These are phyloP conservation scores for Trichoderma simmonsii DNA, from an alignment of 2,329 filamentous ascomycete genomes.

Conservation along the genomic window DNA sequence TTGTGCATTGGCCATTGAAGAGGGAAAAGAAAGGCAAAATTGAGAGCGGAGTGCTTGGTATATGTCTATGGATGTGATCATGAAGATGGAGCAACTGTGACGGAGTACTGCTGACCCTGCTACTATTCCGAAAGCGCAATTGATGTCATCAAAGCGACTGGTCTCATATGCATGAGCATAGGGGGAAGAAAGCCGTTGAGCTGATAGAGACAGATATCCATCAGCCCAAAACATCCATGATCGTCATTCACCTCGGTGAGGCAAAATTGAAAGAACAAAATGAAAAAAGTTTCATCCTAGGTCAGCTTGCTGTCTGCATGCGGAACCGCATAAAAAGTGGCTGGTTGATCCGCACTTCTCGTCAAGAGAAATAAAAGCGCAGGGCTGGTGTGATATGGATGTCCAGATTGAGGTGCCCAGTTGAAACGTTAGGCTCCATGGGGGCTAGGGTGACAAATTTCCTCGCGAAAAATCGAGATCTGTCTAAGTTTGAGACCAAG, in stretches of 20 bases:
- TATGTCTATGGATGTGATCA: neutral
- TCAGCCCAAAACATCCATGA: neutral
- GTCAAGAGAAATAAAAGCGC: neutral
- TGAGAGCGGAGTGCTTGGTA: neutral
- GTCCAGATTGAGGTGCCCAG: neutral
- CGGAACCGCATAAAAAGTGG: constrained; percentile 8
- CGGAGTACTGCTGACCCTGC: neutral
- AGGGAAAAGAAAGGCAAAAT: neutral
- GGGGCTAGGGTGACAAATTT: neutral
- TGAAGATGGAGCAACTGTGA: neutral
- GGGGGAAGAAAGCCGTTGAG: neutral
- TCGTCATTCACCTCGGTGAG: neutral
- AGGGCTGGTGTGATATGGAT: neutral
- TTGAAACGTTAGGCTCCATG: neutral
- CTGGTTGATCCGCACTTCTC: neutral
- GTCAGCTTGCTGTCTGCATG: neutral
- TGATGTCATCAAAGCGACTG: neutral
- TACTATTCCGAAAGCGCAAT: neutral
- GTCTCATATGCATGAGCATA: neutral
- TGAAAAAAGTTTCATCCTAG: neutral
- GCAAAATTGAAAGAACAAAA: neutral
- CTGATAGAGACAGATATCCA: neutral
- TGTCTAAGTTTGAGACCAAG: constrained; percentile 7
- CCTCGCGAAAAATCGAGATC: constrained; percentile 9
- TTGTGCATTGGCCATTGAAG: neutral